Evolutionary conservation across 805 yeast genomes (phyloP).

Genomic region (Pichia eremophila): DNA sequence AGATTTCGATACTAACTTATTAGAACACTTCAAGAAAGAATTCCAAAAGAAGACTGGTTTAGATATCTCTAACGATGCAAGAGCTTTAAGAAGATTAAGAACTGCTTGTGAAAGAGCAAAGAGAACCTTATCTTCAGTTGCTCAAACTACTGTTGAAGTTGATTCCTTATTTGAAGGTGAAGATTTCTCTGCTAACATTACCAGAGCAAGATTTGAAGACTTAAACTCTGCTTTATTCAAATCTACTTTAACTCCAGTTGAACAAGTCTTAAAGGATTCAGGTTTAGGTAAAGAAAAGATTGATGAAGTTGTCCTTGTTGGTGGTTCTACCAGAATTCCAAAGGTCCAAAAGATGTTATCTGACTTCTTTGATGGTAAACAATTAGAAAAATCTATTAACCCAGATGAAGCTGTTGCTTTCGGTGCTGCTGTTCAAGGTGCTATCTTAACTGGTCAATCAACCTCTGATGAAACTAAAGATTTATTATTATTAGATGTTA

Average conservation of each 20-base stretch:
- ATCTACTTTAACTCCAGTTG: slow-evolving; percentile 90
- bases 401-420: slow-evolving; percentile 99
- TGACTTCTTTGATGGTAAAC: slow-evolving; percentile 95
- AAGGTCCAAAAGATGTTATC: slow-evolving; percentile 91
- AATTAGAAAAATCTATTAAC: slow-evolving; percentile 92
- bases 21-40: slow-evolving; percentile 86
- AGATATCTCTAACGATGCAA: slow-evolving; percentile 83
- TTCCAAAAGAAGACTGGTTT: slow-evolving; percentile 87
- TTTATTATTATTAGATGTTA: slow-evolving; percentile 90
- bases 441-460: slow-evolving; percentile 89
- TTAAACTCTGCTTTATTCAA: slow-evolving; percentile 88
- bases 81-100: slow-evolving; percentile 97
- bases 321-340: slow-evolving; percentile 99
- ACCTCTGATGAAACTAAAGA: slow-evolving; percentile 90
- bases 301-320: slow-evolving; percentile 92
- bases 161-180: slow-evolving; percentile 94
- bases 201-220: slow-evolving; percentile 98
- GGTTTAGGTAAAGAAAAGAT: slow-evolving; percentile 74
- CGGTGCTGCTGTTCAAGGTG: slow-evolving; percentile 99
- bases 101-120: slow-evolving; percentile 99
- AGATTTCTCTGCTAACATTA: slow-evolving; percentile 86
- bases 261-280: slow-evolving; percentile 89
- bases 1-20: slow-evolving; percentile 95
- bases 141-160: slow-evolving; percentile 93
- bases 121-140: slow-evolving; percentile 94